A percentile compares a stretch with the other conserved stretches of the same genome.
These are phyloP conservation scores for Fusarium fracticaudum DNA, from an alignment of 2,329 filamentous ascomycete genomes.

Conservation along the genomic window DNA sequence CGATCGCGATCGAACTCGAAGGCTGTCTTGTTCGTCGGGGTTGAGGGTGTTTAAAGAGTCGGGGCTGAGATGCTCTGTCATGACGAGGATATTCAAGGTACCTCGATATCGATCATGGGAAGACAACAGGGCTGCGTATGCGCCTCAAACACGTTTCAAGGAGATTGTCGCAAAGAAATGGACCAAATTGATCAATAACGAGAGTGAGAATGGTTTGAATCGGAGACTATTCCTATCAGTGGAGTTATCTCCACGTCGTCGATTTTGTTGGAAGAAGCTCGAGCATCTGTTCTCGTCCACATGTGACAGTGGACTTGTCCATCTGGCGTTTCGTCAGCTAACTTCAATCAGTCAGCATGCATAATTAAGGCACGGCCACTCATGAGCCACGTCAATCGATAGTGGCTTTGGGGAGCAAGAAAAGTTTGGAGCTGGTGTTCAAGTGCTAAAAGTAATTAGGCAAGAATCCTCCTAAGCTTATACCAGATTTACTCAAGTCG, in stretches of 20 bases:
- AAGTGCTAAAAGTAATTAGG: not conserved
- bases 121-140: constrained; percentile 35
- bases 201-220: constrained; percentile 2
- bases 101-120: constrained; percentile 45
- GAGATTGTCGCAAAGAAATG: not conserved
- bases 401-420: not conserved
- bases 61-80: constrained; percentile 57
- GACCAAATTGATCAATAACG: not conserved
- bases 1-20: constrained; percentile 66
- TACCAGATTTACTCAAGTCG: not conserved
- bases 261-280: constrained; percentile 33
- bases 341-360: constrained; percentile 33
- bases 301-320: constrained; percentile 46
- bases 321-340: constrained; percentile 43
- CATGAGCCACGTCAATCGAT: constrained; percentile 28
- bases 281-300: constrained; percentile 34
- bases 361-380: constrained; percentile 10
- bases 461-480: not conserved
- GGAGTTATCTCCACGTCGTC: constrained; percentile 35
- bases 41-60: constrained; percentile 47
- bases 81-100: constrained; percentile 48
- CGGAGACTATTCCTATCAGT: constrained; percentile 20
- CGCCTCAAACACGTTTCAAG: constrained; percentile 25
- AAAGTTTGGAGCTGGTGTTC: not conserved
- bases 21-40: constrained; percentile 48